A percentile compares a stretch with the other conserved stretches of the same genome.
Conservation (phyloP, 768 basidiomycete genomes). For the Suillus subluteus region DNA sequence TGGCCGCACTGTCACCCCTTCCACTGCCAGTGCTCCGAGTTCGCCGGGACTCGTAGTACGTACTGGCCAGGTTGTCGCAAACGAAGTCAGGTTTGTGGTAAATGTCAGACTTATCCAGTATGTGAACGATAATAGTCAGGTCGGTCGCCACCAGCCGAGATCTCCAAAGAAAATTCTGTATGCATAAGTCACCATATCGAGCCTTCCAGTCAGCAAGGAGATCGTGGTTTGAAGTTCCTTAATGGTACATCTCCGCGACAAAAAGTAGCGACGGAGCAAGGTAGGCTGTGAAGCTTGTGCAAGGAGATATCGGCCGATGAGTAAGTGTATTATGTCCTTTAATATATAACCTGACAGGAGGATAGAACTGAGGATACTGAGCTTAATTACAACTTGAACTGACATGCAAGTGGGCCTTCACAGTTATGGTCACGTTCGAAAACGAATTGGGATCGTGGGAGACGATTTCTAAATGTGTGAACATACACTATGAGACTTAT, state of each 20-base stretch:
- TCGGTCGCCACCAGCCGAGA: conserved; percentile 63
- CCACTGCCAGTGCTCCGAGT: conserved; percentile 53
- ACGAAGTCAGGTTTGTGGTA: conserved; percentile 68
- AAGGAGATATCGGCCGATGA: conserved; percentile 54
- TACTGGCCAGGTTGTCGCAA: conserved; percentile 47
- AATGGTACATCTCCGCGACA: conserved; percentile 54
- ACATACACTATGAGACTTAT: not conserved
- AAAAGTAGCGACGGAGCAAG: conserved; percentile 49
- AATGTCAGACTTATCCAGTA: conserved; percentile 57
- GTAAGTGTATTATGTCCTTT: conserved; percentile 42
- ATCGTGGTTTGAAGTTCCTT: conserved; percentile 51
- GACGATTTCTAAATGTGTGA: not conserved
- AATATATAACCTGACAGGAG: conserved; percentile 31
- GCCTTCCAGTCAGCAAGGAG: conserved; percentile 50
- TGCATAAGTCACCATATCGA: conserved; percentile 52
- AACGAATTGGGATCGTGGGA: not conserved
- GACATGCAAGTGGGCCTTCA: no score
- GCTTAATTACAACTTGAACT: not conserved
- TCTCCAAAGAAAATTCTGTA: conserved; percentile 56
- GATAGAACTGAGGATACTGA: conserved; percentile 13
- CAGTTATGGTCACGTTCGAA: no score
- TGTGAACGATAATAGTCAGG: conserved; percentile 57
- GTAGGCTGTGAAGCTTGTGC: conserved; percentile 49
- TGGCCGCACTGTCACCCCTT: conserved; percentile 43
- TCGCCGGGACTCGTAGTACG: conserved; percentile 49